These are phyloP conservation scores for Acanthamoeba rhysodes DNA, from an alignment of 208 protist species.

Conservation along the genomic window DNA sequence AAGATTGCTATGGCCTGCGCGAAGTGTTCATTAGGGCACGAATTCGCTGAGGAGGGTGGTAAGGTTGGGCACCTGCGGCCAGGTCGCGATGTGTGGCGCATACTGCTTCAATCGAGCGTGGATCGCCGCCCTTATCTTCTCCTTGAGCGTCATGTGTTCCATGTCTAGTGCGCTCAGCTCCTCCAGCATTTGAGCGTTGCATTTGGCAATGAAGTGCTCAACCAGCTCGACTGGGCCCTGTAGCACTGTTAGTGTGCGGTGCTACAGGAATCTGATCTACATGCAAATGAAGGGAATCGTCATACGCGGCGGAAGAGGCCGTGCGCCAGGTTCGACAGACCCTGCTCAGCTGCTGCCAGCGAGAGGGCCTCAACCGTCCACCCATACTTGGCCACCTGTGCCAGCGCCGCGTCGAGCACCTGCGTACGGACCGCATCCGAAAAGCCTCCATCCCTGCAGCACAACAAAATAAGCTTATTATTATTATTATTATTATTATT, in stretches of 20 bases:
- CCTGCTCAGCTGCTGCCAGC: background rate
- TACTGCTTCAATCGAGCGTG: constrained; percentile 4
- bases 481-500: too few species aligned
- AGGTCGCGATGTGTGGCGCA: background rate
- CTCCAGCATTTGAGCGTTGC: background rate
- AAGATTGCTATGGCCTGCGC: constrained; percentile 22
- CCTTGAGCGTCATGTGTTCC: constrained; percentile 50
- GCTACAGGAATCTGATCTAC: background rate
- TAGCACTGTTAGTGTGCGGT: background rate
- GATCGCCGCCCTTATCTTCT: constrained; percentile 32
- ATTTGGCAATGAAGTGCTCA: constrained; percentile 24
- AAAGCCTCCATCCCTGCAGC: background rate
- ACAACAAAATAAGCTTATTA: too few species aligned
- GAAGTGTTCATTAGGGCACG: too few species aligned
- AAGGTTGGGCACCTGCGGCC: background rate
- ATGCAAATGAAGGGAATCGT: too few species aligned
- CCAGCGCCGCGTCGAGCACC: background rate
- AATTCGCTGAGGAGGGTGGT: too few species aligned
- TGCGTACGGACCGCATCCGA: background rate
- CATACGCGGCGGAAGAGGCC: constrained; percentile 65
- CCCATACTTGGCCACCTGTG: constrained; percentile 7
- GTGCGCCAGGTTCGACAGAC: constrained; percentile 11
- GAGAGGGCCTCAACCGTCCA: constrained; percentile 60
- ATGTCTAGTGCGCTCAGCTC: constrained; percentile 40
- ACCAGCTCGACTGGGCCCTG: constrained; percentile 60